These are phyloP conservation scores for Meyerozyma elateridarum DNA, from an alignment of 1,139 yeast species.

Conservation along the genomic window DNA sequence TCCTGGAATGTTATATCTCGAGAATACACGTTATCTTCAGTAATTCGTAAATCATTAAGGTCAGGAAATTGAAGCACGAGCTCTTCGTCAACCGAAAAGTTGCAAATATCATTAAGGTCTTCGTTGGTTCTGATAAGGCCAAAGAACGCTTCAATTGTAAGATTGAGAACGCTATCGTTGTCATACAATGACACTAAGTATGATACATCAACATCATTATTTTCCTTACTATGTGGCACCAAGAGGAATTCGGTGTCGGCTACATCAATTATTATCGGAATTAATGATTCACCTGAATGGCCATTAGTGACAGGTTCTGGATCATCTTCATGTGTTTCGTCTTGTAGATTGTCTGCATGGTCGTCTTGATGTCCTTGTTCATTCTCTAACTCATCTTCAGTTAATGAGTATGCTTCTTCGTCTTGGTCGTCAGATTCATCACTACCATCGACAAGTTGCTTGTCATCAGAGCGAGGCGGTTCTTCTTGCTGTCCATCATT, in stretches of 20 bases:
- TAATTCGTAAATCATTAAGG: slow-evolving; percentile 25
- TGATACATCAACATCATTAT: slow-evolving; percentile 10
- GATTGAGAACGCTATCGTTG: slow-evolving; percentile 13
- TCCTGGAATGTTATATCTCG: slow-evolving; percentile 28
- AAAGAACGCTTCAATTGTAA: slow-evolving; percentile 25
- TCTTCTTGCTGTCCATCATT: too few species aligned
- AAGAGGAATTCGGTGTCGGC: slow-evolving; percentile 23
- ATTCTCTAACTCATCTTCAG: slow-evolving; percentile 12
- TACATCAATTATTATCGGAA: slow-evolving; percentile 19
- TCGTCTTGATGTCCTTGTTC: neutral
- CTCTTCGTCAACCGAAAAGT: slow-evolving; percentile 26
- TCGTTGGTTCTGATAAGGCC: slow-evolving; percentile 23
- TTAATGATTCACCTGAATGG: neutral
- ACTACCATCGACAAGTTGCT: too few species aligned
- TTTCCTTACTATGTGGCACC: slow-evolving; percentile 16
- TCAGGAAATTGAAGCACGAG: slow-evolving; percentile 29
- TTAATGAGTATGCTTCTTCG: neutral
- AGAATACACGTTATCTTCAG: slow-evolving; percentile 39
- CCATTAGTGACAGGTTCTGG: slow-evolving; percentile 15
- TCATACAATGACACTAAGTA: slow-evolving; percentile 23
- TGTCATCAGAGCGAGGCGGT: too few species aligned
- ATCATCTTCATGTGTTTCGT: slow-evolving; percentile 8
- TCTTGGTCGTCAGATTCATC: neutral
- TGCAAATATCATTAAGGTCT: slow-evolving; percentile 23
- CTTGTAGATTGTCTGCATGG: neutral